Evolutionary conservation across 2,329 filamentous ascomycete species (phyloP).

Genomic region (Nemania abortiva): DNA sequence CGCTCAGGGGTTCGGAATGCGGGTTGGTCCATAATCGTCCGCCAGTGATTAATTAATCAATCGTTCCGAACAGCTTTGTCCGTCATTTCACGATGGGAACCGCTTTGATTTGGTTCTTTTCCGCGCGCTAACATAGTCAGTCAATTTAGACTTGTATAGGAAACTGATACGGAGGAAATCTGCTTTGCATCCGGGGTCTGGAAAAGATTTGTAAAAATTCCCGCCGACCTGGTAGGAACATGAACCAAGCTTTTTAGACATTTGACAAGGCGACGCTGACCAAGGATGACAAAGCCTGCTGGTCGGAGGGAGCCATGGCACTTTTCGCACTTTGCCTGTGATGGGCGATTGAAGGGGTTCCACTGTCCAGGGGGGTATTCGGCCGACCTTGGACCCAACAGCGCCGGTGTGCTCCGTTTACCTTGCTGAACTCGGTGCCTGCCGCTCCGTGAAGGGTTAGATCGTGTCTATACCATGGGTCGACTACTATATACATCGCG

Average conservation of each 20-base stretch:
- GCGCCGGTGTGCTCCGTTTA: slow-evolving; percentile 14
- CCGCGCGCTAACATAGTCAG: neutral
- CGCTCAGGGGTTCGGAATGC: neutral
- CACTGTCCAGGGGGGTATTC: slow-evolving; percentile 2
- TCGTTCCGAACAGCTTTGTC: no score
- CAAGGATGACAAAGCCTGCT: slow-evolving; percentile 21
- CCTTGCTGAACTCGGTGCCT: slow-evolving; percentile 19
- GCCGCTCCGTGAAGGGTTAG: slow-evolving; percentile 21
- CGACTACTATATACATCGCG: neutral
- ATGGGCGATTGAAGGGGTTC: slow-evolving; percentile 6
- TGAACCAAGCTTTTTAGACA: slow-evolving; percentile 21
- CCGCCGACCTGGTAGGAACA: slow-evolving; percentile 26
- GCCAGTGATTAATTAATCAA: no score
- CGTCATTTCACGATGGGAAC: neutral
- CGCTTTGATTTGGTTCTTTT: slow-evolving; percentile 3
- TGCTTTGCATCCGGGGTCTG: neutral
- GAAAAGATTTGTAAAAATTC: slow-evolving; percentile 3
- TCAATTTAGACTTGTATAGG: neutral
- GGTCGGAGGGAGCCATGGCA: neutral
- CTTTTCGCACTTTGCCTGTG: neutral
- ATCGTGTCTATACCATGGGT: neutral
- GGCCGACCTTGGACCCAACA: slow-evolving; percentile 9
- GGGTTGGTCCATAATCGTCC: neutral
- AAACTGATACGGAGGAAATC: neutral
- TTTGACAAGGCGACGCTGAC: slow-evolving; percentile 16